These are phyloP conservation scores for Nakaseomyces sp. DNA, from an alignment of 1,139 yeast genomes.

Conservation along the genomic window DNA sequence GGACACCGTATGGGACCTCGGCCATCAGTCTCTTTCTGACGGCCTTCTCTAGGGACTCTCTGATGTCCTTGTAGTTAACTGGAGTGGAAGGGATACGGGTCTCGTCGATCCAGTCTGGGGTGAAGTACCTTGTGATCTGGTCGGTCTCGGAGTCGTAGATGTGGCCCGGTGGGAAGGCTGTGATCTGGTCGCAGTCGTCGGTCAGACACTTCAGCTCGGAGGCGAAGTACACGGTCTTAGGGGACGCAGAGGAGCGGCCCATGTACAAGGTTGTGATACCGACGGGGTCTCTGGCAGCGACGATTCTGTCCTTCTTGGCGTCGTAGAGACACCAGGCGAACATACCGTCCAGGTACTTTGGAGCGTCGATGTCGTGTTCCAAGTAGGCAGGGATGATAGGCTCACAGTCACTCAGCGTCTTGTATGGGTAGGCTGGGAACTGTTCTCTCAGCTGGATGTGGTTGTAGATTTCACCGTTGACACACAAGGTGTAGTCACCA, in stretches of 20 bases:
- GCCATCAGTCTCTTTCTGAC: constrained; percentile 99
- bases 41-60: constrained; percentile 81
- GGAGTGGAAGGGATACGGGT: constrained; percentile 60
- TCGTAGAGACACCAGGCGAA: constrained; percentile 92
- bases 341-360: constrained; percentile 94
- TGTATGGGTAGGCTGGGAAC: constrained; percentile 62
- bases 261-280: constrained; percentile 94
- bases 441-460: constrained; percentile 80
- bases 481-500: constrained; percentile 65
- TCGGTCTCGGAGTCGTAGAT: constrained; percentile 89
- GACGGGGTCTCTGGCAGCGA: constrained; percentile 97
- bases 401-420: constrained; percentile 92
- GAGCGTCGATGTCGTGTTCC: constrained; percentile 83
- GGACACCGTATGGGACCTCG: constrained; percentile 96
- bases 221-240: constrained; percentile 79
- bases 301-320: constrained; percentile 68
- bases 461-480: constrained; percentile 97
- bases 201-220: constrained; percentile 88
- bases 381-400: constrained; percentile 87
- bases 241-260: constrained; percentile 69
- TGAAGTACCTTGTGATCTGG: constrained; percentile 74
- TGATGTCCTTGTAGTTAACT: constrained; percentile 61
- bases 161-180: constrained; percentile 98
- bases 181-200: constrained; percentile 87
- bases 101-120: constrained; percentile 92